phyloP scores from a whole-genome alignment of 2,329 filamentous ascomycete genomes.

The Celoporthe dispersa region DNA sequence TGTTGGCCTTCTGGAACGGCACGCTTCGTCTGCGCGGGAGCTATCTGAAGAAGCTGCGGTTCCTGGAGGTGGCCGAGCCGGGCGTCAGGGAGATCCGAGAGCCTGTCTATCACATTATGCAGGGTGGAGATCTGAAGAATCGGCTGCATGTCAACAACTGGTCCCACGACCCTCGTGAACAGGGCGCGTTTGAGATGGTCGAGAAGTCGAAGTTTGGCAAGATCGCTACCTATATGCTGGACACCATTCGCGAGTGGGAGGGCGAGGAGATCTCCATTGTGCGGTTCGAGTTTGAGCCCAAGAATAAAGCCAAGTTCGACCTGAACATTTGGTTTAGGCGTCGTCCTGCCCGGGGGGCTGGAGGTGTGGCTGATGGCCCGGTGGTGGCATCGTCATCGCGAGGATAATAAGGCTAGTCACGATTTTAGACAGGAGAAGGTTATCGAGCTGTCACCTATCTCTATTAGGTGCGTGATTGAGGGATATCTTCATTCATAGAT shows the following conservation, averaged over 20 bases:
- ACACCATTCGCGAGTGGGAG: neutral
- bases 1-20: neutral
- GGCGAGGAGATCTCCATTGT: neutral
- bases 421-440: neutral
- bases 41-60: neutral
- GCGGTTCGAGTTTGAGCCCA: neutral
- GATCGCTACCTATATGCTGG: neutral
- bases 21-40: neutral
- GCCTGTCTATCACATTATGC: neutral
- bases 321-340: neutral
- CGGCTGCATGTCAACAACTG: neutral
- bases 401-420: neutral
- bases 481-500: neutral
- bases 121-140: neutral
- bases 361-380: neutral
- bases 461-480: fast-evolving
- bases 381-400: neutral
- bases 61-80: neutral
- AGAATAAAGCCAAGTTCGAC: neutral
- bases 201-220: neutral
- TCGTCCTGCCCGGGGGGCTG: neutral
- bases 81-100: neutral
- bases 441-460: neutral
- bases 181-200: neutral
- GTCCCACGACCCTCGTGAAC: neutral